Conservation (phyloP, 495 filamentous ascomycete species). For the Rusavskia elegans region DNA sequence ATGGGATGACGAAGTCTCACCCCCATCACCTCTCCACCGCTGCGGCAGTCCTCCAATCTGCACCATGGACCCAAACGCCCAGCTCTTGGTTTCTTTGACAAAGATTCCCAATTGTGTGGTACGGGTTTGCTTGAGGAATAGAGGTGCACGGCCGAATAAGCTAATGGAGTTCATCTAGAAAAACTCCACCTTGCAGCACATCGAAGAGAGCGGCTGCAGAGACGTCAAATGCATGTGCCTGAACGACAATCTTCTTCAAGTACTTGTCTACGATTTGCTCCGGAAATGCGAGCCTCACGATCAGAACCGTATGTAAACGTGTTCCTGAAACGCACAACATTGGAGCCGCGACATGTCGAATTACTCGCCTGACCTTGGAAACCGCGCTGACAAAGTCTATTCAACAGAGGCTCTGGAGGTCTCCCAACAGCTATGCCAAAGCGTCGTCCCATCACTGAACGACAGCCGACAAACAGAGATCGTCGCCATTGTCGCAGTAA, state of each 20-base stretch:
- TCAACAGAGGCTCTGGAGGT: neutral
- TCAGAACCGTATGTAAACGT: neutral
- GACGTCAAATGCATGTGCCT: slow-evolving; percentile 1
- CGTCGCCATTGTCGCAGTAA: slow-evolving; percentile 8
- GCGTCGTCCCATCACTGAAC: neutral
- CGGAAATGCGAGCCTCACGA: neutral
- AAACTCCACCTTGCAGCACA: neutral
- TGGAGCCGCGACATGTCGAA: no score
- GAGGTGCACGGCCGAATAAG: neutral
- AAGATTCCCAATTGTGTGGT: neutral
- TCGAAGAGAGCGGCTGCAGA: neutral
- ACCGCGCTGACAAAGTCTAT: no score
- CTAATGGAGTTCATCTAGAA: neutral
- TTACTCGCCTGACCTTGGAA: no score
- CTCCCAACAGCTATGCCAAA: neutral
- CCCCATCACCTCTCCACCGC: no score
- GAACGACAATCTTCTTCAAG: neutral
- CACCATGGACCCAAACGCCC: neutral
- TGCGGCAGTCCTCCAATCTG: no score
- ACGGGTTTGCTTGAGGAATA: neutral
- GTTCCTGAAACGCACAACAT: neutral
- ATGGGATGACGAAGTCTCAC: no score
- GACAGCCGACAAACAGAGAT: slow-evolving; percentile 5
- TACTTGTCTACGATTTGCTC: neutral
- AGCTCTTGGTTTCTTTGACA: neutral